phyloP scores from a whole-genome alignment of 768 basidiomycete genomes.

The Lactifluus volemus region DNA sequence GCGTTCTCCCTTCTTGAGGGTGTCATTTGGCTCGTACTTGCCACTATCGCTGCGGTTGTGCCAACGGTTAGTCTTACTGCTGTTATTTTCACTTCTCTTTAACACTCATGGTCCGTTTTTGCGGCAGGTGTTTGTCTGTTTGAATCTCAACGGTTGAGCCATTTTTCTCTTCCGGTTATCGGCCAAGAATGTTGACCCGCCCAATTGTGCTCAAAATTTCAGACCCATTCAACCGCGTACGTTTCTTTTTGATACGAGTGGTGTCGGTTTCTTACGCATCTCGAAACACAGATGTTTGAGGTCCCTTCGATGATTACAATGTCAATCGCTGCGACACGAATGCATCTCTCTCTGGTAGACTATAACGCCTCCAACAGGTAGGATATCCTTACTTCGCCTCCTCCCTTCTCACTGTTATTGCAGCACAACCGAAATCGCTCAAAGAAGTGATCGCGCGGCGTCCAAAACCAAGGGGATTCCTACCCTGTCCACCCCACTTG shows the following conservation, averaged over 20 bases:
- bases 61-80: neutral
- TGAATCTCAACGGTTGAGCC: neutral
- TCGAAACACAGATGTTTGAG: neutral
- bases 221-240: neutral
- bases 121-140: neutral
- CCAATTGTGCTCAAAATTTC: neutral
- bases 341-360: neutral
- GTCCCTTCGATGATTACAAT: neutral
- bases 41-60: neutral
- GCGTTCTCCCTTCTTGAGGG: neutral
- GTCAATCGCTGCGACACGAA: neutral
- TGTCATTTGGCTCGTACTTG: neutral
- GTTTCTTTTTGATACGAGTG: neutral
- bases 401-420: neutral
- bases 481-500: neutral
- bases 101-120: neutral
- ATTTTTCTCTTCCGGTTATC: neutral
- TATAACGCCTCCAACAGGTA: neutral
- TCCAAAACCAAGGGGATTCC: neutral
- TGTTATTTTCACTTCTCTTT: neutral
- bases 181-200: neutral
- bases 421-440: neutral
- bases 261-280: neutral
- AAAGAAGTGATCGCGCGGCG: neutral
- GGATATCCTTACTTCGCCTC: neutral